These are phyloP conservation scores for Chlamydomonas sphaeroides DNA, from an alignment of 139 green algal genomes.

Conservation along the genomic window DNA sequence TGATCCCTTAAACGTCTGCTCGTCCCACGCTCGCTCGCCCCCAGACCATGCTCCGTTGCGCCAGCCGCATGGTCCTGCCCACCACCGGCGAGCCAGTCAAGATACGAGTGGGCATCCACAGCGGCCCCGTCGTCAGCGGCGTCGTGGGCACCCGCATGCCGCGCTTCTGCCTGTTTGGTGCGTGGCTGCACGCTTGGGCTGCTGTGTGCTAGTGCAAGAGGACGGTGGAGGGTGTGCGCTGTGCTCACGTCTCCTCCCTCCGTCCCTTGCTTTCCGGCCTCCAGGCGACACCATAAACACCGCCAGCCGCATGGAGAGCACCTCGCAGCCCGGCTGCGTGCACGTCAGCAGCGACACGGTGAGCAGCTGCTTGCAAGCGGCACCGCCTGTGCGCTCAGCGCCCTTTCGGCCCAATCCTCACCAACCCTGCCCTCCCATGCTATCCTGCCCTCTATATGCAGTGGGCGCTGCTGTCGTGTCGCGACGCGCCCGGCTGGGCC, in stretches of 20 bases:
- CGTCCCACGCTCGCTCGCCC: not conserved
- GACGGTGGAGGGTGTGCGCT: too few relatives aligned
- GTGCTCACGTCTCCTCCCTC: too few relatives aligned
- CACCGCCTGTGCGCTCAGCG: too few relatives aligned
- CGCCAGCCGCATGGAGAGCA: not conserved
- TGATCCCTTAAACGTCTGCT: not conserved
- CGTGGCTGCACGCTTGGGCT: too few relatives aligned
- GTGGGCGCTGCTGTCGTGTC: not conserved
- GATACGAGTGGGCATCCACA: not conserved
- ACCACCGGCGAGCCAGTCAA: not conserved
- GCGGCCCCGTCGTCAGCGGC: not conserved
- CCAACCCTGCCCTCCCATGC: too few relatives aligned
- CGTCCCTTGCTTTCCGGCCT: too few relatives aligned
- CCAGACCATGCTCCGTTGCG: not conserved
- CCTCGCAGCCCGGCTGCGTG: not conserved
- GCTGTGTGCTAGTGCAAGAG: too few relatives aligned
- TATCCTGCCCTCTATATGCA: too few relatives aligned
- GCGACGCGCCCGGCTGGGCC: not conserved
- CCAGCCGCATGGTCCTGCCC: not conserved
- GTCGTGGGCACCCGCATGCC: not conserved
- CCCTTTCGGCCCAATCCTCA: too few relatives aligned
- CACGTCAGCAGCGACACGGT: not conserved
- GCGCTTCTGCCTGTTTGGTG: not conserved
- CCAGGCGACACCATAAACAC: not conserved
- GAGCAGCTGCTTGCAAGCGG: not conserved